Evolutionary conservation across 2,329 filamentous ascomycete genomes (phyloP).

Genomic region (Diaporthe caulivora): DNA sequence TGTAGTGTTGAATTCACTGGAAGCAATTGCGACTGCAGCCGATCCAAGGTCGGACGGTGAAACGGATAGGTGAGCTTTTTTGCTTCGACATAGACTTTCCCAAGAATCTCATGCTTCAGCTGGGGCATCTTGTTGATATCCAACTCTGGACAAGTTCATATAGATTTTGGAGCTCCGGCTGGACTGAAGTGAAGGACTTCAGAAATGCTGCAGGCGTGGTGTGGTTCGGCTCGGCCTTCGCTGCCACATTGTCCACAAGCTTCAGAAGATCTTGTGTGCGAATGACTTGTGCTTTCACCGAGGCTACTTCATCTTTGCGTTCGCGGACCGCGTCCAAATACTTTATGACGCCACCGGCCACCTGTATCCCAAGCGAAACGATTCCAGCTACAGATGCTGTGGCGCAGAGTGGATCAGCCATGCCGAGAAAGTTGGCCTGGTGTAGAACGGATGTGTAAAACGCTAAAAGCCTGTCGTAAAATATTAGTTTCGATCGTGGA

Average conservation of each 20-base stretch:
- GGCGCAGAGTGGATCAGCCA: constrained; percentile 6
- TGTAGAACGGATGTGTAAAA: too few relatives aligned
- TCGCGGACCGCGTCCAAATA: neutral
- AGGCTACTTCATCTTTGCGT: constrained; percentile 2
- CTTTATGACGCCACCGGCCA: too few relatives aligned
- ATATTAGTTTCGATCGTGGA: too few relatives aligned
- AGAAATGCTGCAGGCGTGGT: neutral
- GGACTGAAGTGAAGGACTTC: neutral
- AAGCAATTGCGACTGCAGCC: neutral
- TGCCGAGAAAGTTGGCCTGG: too few relatives aligned
- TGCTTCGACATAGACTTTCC: neutral
- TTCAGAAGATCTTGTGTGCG: neutral
- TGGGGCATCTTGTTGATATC: neutral
- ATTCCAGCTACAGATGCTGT: neutral
- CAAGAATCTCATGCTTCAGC: neutral
- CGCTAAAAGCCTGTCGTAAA: too few relatives aligned
- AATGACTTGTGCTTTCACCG: neutral
- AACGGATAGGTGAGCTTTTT: constrained; percentile 28
- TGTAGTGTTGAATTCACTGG: neutral
- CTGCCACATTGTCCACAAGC: neutral
- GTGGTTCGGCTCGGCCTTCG: neutral
- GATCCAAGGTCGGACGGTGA: constrained; percentile 3
- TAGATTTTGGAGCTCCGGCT: constrained; percentile 8
- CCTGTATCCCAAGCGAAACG: neutral
- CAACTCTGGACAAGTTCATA: neutral